phyloP scores from a whole-genome alignment of 768 basidiomycete genomes.

The Mycena alexandri region DNA sequence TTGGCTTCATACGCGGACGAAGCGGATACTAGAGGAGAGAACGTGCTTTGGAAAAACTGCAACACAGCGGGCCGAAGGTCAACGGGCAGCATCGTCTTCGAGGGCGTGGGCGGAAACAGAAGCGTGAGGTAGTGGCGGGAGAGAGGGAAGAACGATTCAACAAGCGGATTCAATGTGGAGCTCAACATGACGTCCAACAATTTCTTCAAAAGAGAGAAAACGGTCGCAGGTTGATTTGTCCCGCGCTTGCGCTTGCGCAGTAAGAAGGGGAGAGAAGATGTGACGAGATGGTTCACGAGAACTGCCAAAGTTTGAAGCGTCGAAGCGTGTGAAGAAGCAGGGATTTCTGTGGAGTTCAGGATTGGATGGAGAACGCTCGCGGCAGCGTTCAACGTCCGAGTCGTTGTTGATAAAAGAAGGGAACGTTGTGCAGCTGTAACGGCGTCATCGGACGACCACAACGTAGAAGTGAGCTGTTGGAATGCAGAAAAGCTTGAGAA shows the following conservation, averaged over 20 bases:
- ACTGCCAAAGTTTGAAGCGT: constrained; percentile 23
- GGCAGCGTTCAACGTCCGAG: constrained; percentile 48
- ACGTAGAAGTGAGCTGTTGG: constrained; percentile 43
- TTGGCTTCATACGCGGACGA: constrained; percentile 36
- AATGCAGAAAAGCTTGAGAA: constrained; percentile 48
- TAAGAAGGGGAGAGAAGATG: constrained; percentile 27
- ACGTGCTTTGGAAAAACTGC: constrained; percentile 42
- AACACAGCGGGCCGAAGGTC: constrained; percentile 47
- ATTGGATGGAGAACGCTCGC: constrained; percentile 43
- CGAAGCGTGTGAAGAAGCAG: constrained; percentile 32
- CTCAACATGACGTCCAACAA: constrained; percentile 33
- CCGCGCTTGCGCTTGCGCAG: constrained; percentile 36
- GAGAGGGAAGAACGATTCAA: constrained; percentile 31
- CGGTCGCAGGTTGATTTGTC: constrained; percentile 9
- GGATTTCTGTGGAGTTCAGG: constrained; percentile 41
- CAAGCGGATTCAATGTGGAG: constrained; percentile 34
- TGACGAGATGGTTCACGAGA: constrained; percentile 23
- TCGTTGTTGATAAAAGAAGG: constrained; percentile 46
- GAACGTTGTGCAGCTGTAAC: constrained; percentile 34
- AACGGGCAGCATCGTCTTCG: constrained; percentile 24
- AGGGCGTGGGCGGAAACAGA: constrained; percentile 25
- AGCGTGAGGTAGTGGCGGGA: constrained; percentile 23
- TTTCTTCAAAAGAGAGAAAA: constrained; percentile 33
- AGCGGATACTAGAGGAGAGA: constrained; percentile 33
- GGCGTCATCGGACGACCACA: constrained; percentile 35